Conservation (phyloP, 1,284 basidiomycete genomes). For the Ustilago shanxiensis region DNA sequence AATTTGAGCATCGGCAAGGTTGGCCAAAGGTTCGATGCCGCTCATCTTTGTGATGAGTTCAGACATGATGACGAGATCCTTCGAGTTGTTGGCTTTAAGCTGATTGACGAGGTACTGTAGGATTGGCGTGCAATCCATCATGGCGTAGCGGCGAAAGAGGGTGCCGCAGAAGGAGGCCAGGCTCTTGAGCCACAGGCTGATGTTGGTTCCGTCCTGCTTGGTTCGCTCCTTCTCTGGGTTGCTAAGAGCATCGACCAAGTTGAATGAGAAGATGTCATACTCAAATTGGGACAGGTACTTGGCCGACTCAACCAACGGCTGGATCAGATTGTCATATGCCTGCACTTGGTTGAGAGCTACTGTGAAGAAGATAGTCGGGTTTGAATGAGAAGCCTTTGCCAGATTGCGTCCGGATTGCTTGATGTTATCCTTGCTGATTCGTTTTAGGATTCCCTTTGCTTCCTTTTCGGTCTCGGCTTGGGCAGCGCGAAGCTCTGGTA, state of each 20-base stretch:
- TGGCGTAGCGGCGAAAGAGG: constrained; percentile 83
- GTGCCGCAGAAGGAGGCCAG: constrained; percentile 93
- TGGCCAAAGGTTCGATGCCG: constrained; percentile 79
- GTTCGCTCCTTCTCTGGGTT: constrained; percentile 86
- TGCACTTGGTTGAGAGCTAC: constrained; percentile 93
- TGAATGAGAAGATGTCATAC: constrained; percentile 91
- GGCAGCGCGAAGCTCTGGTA: constrained; percentile 70
- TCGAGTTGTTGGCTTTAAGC: constrained; percentile 77
- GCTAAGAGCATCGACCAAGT: constrained; percentile 84
- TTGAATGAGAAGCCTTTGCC: constrained; percentile 93
- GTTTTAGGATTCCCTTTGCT: constrained; percentile 68
- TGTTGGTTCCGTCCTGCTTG: constrained; percentile 92
- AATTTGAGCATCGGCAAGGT: constrained; percentile 87
- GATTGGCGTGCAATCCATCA: constrained; percentile 83
- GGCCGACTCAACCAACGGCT: constrained; percentile 89
- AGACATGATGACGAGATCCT: constrained; percentile 89
- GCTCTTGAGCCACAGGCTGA: constrained; percentile 87
- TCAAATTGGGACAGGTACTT: constrained; percentile 90
- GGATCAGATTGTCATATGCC: constrained; percentile 94
- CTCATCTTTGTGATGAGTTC: constrained; percentile 96
- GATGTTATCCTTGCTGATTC: constrained; percentile 76
- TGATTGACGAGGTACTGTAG: constrained; percentile 93
- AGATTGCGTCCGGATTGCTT: constrained; percentile 86
- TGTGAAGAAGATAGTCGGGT: constrained; percentile 90
- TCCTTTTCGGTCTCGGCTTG: constrained; percentile 74